Percentiles rank a stretch among this genome's conserved stretches.
Conservation (phyloP, 2,329 filamentous ascomycete genomes). For the Alternaria arbusti region DNA sequence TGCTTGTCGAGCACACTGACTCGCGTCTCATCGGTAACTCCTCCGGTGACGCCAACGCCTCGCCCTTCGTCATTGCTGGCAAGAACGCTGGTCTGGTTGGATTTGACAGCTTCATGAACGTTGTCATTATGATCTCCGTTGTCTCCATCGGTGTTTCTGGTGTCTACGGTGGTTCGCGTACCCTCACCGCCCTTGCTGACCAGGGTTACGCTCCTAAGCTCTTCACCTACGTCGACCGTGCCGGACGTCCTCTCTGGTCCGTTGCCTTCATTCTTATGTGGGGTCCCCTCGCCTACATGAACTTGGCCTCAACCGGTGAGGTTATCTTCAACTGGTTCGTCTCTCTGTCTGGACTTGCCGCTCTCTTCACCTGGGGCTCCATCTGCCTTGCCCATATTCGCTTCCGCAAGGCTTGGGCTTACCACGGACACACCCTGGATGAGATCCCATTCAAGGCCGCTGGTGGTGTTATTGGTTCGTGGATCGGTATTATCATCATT, state of each 20-base stretch:
- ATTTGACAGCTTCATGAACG: conserved; percentile 71
- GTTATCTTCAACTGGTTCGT: conserved; percentile 77
- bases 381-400: conserved; percentile 93
- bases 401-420: conserved; percentile 67
- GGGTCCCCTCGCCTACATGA: conserved; percentile 78
- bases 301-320: conserved; percentile 55
- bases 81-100: conserved; percentile 65
- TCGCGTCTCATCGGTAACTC: conserved; percentile 43
- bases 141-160: conserved; percentile 66
- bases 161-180: conserved; percentile 64
- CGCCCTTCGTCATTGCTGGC: conserved; percentile 72
- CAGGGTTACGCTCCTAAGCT: conserved; percentile 74
- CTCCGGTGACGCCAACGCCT: conserved; percentile 52
- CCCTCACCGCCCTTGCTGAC: conserved; percentile 60
- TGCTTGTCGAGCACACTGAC: conserved; percentile 49
- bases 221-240: conserved; percentile 80
- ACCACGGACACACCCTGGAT: conserved; percentile 50
- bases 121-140: conserved; percentile 67
- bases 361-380: conserved; percentile 80
- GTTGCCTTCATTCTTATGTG: conserved; percentile 71
- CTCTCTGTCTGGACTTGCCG: conserved; percentile 73
- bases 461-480: conserved; percentile 51
- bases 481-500: conserved; percentile 49
- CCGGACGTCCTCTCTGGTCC: conserved; percentile 78
- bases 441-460: conserved; percentile 54